Base-by-base conservation (phyloP, 176 grass and related monocot genomes). In the Rhynchospora breviuscula region DNA sequence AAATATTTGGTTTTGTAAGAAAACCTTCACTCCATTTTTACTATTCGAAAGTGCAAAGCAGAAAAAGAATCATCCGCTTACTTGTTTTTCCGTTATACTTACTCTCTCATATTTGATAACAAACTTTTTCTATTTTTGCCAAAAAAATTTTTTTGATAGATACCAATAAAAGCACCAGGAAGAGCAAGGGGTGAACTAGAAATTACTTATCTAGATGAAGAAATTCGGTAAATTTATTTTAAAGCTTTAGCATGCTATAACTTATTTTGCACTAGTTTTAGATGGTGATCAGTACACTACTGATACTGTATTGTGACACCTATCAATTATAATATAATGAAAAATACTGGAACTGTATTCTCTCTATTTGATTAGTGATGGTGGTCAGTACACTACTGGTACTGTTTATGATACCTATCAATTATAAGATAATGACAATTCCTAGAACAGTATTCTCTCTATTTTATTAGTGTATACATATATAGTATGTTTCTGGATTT, bases 151-250 rank as follows among this genome's bases (percentile, higher is more conserved):
- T 54, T 5, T 79, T 22, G 25, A 13, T 83, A 98, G 95, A 93
- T 98, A 67, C 84, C 84, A 80, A 94, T 98, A 80, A 94, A 98
- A 91, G 79, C 92, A 13, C 90, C 90, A 15, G 90, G 85, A 87
- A 88, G 92, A 44, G 92, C 73, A 76, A 91, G 91, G 83, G 95
- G 95, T 68, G 95, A 98, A 83, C 85, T 98, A 52, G 95, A 98
- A 68, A 88, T 93, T 67, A 98, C 95, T 62, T 98, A 98, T 74
- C 86, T 98, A 26, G 95, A 98, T 61, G 92, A 98, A 90, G 95
- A 94, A 73, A 75, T 94, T 84, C 86, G 95, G 92, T 94, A 88
- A 89, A 87, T 83, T 88, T 9, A 56, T 84, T 48, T 63, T 13
- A 14, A 76, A 45, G 43, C 85, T 64, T 21, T 57, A 85, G 12